Percentiles rank a stretch among this genome's conserved stretches.
Evolutionary conservation across 352 stramenopile species (phyloP).

Genomic region (Phytopythium montanum): DNA sequence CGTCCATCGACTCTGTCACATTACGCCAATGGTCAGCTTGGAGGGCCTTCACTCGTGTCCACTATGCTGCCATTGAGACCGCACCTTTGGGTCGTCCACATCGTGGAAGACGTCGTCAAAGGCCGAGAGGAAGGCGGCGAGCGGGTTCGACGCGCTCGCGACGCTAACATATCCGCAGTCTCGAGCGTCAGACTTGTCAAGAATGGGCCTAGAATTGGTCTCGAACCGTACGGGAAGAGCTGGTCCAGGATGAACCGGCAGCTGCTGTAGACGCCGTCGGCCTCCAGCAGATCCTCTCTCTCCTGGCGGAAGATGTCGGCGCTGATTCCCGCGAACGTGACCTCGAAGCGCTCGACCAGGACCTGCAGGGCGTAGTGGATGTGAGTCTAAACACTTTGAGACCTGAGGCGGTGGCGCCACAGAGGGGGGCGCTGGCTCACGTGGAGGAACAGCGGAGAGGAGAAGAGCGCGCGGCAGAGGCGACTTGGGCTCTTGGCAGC

Average conservation of each 20-base stretch:
- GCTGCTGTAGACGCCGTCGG: slow-evolving; percentile 50
- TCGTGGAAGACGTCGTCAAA: slow-evolving; percentile 51
- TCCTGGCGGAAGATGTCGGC: slow-evolving; percentile 68
- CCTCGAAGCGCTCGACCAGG: slow-evolving; percentile 55
- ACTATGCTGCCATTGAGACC: not conserved
- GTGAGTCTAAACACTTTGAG: not conserved
- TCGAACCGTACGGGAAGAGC: slow-evolving; percentile 37
- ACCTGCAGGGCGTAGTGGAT: slow-evolving; percentile 26
- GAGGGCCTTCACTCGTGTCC: not conserved
- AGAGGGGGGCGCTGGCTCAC: slow-evolving; percentile 17
- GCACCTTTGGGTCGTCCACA: slow-evolving; percentile 56
- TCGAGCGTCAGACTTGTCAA: not conserved
- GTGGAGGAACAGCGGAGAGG: slow-evolving; percentile 59
- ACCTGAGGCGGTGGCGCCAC: not conserved
- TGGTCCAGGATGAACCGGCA: slow-evolving; percentile 41
- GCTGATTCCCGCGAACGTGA: slow-evolving; percentile 43
- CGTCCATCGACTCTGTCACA: slow-evolving; percentile 48
- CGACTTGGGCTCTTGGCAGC: slow-evolving; percentile 24
- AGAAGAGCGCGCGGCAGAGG: slow-evolving; percentile 38
- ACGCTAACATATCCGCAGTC: not conserved
- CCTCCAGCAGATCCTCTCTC: slow-evolving; percentile 56
- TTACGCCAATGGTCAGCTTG: not conserved
- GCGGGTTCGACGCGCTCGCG: not conserved
- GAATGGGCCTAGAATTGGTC: not conserved
- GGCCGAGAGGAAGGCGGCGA: slow-evolving; percentile 31